Evolutionary conservation across 2,329 filamentous ascomycete species (phyloP), one percentile per base, ranked within the genome.

Genomic region (Monosporascus cannonballus): DNA sequence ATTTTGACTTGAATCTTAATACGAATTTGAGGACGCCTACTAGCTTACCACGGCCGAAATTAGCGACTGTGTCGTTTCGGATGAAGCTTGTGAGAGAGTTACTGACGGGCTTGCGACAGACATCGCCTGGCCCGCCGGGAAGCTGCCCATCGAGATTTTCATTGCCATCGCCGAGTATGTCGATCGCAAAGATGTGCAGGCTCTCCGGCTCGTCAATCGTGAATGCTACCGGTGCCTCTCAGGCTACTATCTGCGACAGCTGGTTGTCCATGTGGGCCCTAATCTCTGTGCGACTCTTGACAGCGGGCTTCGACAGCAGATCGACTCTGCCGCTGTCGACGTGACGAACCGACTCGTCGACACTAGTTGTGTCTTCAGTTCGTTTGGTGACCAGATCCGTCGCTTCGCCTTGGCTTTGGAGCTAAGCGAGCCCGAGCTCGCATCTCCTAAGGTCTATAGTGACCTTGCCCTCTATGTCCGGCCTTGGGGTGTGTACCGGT

Each of bases 321-420:
- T 44, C 11, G 57, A 53, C 36, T 27, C 47, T n/a, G 8, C 54
- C 45, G 18, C 51, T n/a, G 14, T 52, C 30, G 47, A 56, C 36
- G 22, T 57, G 20, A 53, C 68, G 67, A 39, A 49, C 27, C 55
- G 62, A 24, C 59, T 65, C 25, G 36, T 57, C 7, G 64, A 67
- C 49, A 61, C 56, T 6, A 67, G 67, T 63, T 74, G 79, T 54
- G 77, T 86, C 34, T 85, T 86, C 59, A 69, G 81, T 58, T 76
- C 77, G 17, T 85, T 86, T 65, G 82, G 81, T 11, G 69, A 71
- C 30, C 76, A 82, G 51, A 85, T 89, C 52, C 71, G 73, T 27
- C 78, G 77, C 50, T 87, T 86, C 61, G 86, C 83, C 5, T 79
- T 90, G 63, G 83, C 83, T 24, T 83, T 89, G 55, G 85, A 89